These are phyloP conservation scores for Colletotrichum agaves DNA, from an alignment of 2,329 filamentous ascomycete species.

Conservation along the genomic window DNA sequence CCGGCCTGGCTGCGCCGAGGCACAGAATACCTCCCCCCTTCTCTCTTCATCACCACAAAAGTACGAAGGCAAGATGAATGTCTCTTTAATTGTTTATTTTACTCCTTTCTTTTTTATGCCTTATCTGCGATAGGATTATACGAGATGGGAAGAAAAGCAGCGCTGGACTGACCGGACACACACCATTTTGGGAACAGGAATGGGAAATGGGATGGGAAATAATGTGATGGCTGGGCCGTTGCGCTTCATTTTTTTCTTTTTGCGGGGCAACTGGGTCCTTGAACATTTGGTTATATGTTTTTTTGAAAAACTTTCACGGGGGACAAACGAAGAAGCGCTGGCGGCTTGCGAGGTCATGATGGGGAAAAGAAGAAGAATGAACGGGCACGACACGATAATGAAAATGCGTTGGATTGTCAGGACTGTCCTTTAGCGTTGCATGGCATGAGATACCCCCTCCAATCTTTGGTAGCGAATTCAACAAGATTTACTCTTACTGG, in stretches of 20 bases:
- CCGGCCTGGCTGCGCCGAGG: conserved; percentile 27
- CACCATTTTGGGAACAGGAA: not conserved
- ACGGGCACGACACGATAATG: conserved; percentile 26
- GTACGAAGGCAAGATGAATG: conserved; percentile 5
- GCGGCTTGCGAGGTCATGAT: conserved; percentile 8
- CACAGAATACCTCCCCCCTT: not conserved
- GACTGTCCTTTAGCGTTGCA: conserved; percentile 36
- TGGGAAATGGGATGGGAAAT: not conserved
- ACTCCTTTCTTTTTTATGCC: not conserved
- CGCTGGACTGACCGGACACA: conserved; percentile 19
- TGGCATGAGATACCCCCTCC: conserved; percentile 35
- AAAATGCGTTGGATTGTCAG: conserved; percentile 30
- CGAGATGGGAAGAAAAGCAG: conserved; percentile 7
- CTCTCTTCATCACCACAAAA: not conserved
- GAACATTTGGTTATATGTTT: not conserved
- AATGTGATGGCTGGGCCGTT: conserved; percentile 35
- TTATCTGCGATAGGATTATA: conserved; percentile 22
- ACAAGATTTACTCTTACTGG: not conserved
- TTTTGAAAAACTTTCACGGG: no score
- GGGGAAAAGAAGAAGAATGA: conserved; percentile 5
- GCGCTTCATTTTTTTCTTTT: conserved; percentile 16
- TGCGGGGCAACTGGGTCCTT: not conserved
- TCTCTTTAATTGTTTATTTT: conserved; percentile 27
- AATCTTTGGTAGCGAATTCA: conserved; percentile 32
- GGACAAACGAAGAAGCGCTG: conserved; percentile 14